Evolutionary conservation across 2,329 filamentous ascomycete genomes (phyloP), one percentile per base, ranked within the genome.

Genomic region (Aspergillus fischeri): DNA sequence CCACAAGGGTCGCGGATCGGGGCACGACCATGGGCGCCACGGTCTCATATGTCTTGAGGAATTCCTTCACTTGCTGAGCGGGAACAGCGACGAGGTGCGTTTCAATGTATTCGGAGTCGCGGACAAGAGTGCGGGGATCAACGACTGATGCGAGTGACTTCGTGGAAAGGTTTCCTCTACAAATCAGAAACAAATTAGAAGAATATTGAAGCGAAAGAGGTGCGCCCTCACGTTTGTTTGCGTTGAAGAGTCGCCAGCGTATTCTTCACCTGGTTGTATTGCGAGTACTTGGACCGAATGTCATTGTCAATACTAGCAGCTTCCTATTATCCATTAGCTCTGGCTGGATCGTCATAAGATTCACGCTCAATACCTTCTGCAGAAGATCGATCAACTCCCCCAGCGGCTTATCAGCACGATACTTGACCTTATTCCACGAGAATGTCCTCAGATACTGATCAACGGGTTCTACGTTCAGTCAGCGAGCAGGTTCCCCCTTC

Each of bases 381-480:
- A 99, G 79, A 44, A 87, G 87, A 73, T 92, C 89, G 66, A 97
- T 88, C 58, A 97, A 81, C 71, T 97, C 93, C 55, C 86, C 83
- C 60, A 99, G 84, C 52, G 93, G 85, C 74, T 93, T 95, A 75
- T 99, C 94, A 61, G 90, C 88, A 68, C 94, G 87, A 76, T 97
- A 99, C 73, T 96, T 94, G 77, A 96, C 91, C 77, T 94, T 97
- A 79, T 97, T 97, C 94, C 94, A 99, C 64, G 86, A 84, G 76
- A 97, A 99, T 55, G 84, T 87, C 70, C 87, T 86, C 49, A 99
- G 80, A 73, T 97, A 99, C 73, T 93, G 89, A 67, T 97, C 93
- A 59, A 93, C 92, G n/a, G 94, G 92, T 75, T 96, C 93, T 97
- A 73, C 17, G 62, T 25, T 45, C 38, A 29, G 60, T 66, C 48